A percentile compares a stretch with the other conserved stretches of the same genome.
These are phyloP conservation scores for Saussurea involucrata DNA, from an alignment of 129 eudicot species.

Conservation along the genomic window DNA sequence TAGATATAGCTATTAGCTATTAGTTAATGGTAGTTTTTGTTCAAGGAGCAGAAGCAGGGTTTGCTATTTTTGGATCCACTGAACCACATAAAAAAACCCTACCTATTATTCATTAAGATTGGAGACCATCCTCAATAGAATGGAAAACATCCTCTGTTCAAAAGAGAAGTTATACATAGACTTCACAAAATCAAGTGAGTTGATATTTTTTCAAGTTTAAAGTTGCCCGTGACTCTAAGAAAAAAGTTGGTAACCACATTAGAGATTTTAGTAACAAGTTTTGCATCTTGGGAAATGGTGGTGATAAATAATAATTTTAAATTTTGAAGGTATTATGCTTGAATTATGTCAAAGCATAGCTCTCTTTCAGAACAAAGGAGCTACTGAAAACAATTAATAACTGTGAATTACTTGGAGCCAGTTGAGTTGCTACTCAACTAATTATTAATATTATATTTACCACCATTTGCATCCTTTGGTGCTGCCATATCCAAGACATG, in stretches of 20 bases:
- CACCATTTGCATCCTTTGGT: background rate
- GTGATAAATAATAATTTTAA: no score
- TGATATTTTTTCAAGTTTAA: background rate
- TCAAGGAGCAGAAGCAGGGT: slow-evolving; percentile 4
- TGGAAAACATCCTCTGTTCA: background rate
- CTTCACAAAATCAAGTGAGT: background rate
- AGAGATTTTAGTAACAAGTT: background rate
- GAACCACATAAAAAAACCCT: background rate
- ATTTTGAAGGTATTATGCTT: background rate
- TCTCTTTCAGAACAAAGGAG: background rate
- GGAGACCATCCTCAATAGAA: background rate
- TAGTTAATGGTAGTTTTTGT: background rate
- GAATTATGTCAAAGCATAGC: background rate
- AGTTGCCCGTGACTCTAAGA: background rate
- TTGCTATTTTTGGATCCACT: slow-evolving; percentile 3
- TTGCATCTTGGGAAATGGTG: background rate
- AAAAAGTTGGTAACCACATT: background rate
- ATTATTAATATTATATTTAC: background rate
- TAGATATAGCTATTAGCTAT: background rate
- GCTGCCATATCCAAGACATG: background rate
- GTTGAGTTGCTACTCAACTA: background rate
- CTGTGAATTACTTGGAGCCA: background rate
- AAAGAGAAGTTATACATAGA: background rate
- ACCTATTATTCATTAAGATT: background rate
- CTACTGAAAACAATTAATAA: background rate